Evolutionary conservation across 2,329 filamentous ascomycete species (phyloP), one percentile per base, ranked within the genome.

Genomic region (Fusarium subtropicale): DNA sequence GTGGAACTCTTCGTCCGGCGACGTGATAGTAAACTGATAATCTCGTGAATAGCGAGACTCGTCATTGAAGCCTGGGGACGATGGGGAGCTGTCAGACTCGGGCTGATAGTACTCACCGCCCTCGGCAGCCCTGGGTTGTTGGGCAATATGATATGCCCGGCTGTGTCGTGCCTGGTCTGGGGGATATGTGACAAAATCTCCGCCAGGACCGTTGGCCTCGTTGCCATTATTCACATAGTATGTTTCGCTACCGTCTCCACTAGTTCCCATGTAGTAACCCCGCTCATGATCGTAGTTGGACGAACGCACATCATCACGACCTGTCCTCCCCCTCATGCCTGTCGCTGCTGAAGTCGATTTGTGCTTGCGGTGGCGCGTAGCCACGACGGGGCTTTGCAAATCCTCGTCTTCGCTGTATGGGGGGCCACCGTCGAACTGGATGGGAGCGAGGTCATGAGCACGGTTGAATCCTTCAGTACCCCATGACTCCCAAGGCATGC

Each of bases 361-460:
- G 81, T 94, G 91, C 80, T 96, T 97, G 76, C 92, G 91, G 79
- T 97, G 94, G 60, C 92, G 87, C 39, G 92, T 92, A 70, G 91
- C 93, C 16, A 94, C 93, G 20, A 97, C 92, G 0, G 94, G 94
- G 76, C 94, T 97, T 76, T 96, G 93, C 44, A 97, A 85, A 79
- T 98, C 96, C 74, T 98, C 94, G 75, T 98, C 94, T 81, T 97
- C 94, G 79, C 93, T 97, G 82, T 94, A 98, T 4, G 94, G 95
- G 24, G 94, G 94, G 0, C 94, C 94, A 76, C 96, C 93, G 6
- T 89, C 92, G 74, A 96, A 95, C 50, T 93, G 88, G 76, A 96
- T 94, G 22, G 92, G 91, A 12, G 93, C 91, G 18, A 97, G 84
- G 75, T 94, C 91, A 71, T 92, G 87, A 26, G 86, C 88, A 56